Evolutionary conservation across 116 monocot species (phyloP).

Genomic region (Dioscorea cayenensis): DNA sequence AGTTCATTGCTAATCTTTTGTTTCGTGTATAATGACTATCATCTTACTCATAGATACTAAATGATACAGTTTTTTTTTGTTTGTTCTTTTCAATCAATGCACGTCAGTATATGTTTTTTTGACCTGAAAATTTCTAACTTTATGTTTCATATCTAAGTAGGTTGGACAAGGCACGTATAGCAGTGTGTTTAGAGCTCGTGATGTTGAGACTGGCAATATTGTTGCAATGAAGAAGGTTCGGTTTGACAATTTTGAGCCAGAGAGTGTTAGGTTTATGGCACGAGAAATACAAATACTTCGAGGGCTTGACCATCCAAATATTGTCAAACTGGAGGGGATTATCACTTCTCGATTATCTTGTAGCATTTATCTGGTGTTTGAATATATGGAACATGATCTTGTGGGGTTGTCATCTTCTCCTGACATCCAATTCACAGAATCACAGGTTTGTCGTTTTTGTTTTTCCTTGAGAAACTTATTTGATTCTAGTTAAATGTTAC

Average conservation of each 20-base stretch:
- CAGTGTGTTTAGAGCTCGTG: slow-evolving; percentile 77
- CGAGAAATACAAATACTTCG: slow-evolving; percentile 88
- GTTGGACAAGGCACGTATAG: slow-evolving; percentile 97
- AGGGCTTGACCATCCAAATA: slow-evolving; percentile 80
- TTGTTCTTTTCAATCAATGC: not conserved
- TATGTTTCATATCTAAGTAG: slow-evolving; percentile 15
- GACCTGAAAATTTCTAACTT: slow-evolving; percentile 12
- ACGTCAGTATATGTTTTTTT: not conserved
- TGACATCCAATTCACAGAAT: slow-evolving; percentile 68
- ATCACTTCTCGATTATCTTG: slow-evolving; percentile 65
- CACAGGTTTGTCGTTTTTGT: slow-evolving; percentile 54
- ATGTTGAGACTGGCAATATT: slow-evolving; percentile 71
- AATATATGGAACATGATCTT: slow-evolving; percentile 99
- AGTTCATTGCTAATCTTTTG: no score
- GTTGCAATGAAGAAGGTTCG: slow-evolving; percentile 91
- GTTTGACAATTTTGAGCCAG: slow-evolving; percentile 88
- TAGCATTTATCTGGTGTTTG: slow-evolving; percentile 90
- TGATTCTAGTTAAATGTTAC: not conserved
- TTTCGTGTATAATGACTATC: no score
- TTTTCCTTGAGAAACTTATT: not conserved
- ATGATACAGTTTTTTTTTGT: not conserved
- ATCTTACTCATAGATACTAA: no score
- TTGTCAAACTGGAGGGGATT: slow-evolving; percentile 79
- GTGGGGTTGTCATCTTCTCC: slow-evolving; percentile 67
- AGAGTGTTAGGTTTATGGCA: slow-evolving; percentile 95